Base-by-base conservation (phyloP, 208 protist species). In the Leishmania arabica region DNA sequence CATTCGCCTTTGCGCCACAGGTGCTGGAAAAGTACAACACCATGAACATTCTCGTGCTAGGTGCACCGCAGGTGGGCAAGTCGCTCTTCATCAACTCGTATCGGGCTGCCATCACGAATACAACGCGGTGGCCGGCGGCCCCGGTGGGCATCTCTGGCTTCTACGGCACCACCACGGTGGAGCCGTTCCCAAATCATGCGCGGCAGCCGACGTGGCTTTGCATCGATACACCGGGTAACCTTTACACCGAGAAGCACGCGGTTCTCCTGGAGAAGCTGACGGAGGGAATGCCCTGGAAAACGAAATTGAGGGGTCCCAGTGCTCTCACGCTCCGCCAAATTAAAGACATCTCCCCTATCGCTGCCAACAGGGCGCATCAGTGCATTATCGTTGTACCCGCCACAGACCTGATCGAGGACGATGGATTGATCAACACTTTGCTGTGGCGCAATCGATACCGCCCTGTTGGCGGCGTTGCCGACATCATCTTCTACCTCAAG, bases 41-140 rank as follows among this genome's bases (percentile, higher is more conserved):
- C 11, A 92, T 93, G 89, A 91, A 92, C 84, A 82, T 97, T 17
- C 86, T 97, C n/a, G 88, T 97, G 15, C 49, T 97, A 62, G 94
- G 94, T 8, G 84, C 86, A 2, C 94, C 91, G 64, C 92, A 95
- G 80, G 91, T 92, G 66, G 94, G 94, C 31, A 97, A 97, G 70
- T 95, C 92, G 19, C 89, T 86, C 24, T 91, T 97, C 53, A 89
- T 97, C 78, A 97, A 97, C 80, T 81, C 83, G 47, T 95, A 92
- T 68, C 88, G 94, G 8, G 85, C 88, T 2, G 86, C 88, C 6
- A 88, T 95, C 54, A 92, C 87, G 51, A 88, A 87, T 47, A 88
- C 87, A 79, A 86, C 72, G 71, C 90, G 89, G 58, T 97, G 94
- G 94, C 94, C 92, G 1, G 84, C 90, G 0, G 94, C 94, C 8